These are phyloP conservation scores for Orobanche coerulescens DNA, from an alignment of 257 asterid genomes.

Conservation along the genomic window DNA sequence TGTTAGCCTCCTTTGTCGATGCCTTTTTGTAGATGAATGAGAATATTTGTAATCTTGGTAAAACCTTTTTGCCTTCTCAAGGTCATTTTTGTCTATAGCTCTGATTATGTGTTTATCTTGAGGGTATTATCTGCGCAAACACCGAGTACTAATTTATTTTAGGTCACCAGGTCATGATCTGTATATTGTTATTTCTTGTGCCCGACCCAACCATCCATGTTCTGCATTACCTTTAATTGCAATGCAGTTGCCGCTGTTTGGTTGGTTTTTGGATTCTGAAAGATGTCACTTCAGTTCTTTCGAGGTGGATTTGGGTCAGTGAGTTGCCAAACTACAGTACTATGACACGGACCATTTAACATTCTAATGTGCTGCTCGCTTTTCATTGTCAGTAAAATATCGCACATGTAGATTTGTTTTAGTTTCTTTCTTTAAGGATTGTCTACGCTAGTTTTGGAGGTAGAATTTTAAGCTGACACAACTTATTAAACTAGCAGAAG, in stretches of 20 bases:
- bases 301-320: not conserved
- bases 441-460: conserved; percentile 4
- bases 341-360: not conserved
- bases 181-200: not conserved
- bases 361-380: conserved; percentile 12
- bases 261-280: not conserved
- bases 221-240: not conserved
- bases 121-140: not conserved
- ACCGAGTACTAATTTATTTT: not conserved
- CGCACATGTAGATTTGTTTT: not conserved
- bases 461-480: conserved; percentile 5
- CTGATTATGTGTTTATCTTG: not conserved
- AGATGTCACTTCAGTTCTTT: not conserved
- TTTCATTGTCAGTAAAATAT: not conserved
- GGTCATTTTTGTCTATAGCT: not conserved
- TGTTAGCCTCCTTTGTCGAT: not conserved
- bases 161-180: not conserved
- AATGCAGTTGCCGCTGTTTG: not conserved
- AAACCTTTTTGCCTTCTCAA: not conserved
- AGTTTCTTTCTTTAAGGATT: not conserved
- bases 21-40: not conserved
- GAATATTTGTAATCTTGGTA: not conserved
- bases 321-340: not conserved
- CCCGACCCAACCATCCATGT: not conserved
- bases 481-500: conserved; percentile 34